Conservation (phyloP, 345 rosid genomes). For the Brassica rapa region DNA sequence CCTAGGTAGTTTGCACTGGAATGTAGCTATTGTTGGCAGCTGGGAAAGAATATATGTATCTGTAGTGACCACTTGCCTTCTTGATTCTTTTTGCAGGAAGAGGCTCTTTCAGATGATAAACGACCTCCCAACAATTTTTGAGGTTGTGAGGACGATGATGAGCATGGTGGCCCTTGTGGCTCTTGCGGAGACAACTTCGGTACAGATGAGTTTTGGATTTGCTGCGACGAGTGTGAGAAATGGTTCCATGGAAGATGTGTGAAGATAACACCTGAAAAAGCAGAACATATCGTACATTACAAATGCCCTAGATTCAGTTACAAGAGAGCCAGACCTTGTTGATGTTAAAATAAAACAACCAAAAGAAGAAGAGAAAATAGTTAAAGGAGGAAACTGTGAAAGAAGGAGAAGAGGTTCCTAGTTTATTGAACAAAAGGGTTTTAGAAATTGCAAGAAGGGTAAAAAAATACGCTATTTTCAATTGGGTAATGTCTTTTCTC, state of each 20-base stretch:
- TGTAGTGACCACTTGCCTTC: slow-evolving; percentile 82
- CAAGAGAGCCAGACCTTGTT: slow-evolving; percentile 89
- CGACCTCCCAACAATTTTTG: slow-evolving; percentile 88
- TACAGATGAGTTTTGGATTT: slow-evolving; percentile 95
- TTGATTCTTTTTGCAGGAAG: slow-evolving; percentile 57
- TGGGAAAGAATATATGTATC: too few species aligned
- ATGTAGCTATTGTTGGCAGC: too few species aligned
- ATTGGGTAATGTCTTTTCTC: too few species aligned
- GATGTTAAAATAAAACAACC: slow-evolving; percentile 30
- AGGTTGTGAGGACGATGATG: slow-evolving; percentile 88
- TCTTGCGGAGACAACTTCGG: slow-evolving; percentile 97
- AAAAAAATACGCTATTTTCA: not conserved
- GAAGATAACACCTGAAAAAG: slow-evolving; percentile 99
- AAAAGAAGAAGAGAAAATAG: not conserved
- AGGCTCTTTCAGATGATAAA: slow-evolving; percentile 98
- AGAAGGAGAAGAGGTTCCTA: slow-evolving; percentile 7
- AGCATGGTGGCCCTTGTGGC: slow-evolving; percentile 94
- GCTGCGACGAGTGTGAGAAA: slow-evolving; percentile 93
- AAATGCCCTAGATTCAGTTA: slow-evolving; percentile 95
- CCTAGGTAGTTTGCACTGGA: slow-evolving; percentile 7
- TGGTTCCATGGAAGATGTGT: slow-evolving; percentile 99
- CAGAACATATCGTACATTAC: slow-evolving; percentile 96
- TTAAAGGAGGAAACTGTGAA: not conserved
- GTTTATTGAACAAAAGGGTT: slow-evolving; percentile 18
- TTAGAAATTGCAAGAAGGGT: slow-evolving; percentile 31